Evolutionary conservation across 2,329 filamentous ascomycete genomes (phyloP).

Genomic region (Zymoseptoria brevis): DNA sequence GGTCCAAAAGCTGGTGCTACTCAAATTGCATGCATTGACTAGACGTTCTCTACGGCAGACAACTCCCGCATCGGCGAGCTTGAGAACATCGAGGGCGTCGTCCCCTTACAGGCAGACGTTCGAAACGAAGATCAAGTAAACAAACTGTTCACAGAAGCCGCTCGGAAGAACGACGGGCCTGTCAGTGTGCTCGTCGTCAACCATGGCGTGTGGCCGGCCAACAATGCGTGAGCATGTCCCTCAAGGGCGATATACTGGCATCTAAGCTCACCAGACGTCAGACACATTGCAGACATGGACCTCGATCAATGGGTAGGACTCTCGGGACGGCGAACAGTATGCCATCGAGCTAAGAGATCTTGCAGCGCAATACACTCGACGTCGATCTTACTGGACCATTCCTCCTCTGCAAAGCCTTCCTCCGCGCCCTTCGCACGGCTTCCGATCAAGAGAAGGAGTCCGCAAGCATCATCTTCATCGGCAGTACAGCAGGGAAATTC

Average conservation of each 20-base stretch:
- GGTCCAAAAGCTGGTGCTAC: no score
- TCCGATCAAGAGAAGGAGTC: slow-evolving; percentile 14
- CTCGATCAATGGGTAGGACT: slow-evolving; percentile 19
- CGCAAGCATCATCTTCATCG: slow-evolving; percentile 27
- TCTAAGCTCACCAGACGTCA: slow-evolving; percentile 1
- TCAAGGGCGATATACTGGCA: not conserved
- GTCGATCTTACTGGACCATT: slow-evolving; percentile 27
- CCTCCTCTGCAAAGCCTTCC: slow-evolving; percentile 21
- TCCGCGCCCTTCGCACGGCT: slow-evolving; percentile 17
- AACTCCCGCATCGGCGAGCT: slow-evolving; percentile 23
- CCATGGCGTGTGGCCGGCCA: slow-evolving; percentile 27
- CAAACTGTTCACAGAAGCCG: slow-evolving; percentile 24
- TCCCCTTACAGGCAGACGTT: slow-evolving; percentile 28
- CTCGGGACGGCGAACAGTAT: not conserved
- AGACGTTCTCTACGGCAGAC: slow-evolving; percentile 5
- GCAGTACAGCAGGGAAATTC: slow-evolving; percentile 29
- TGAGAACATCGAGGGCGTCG: slow-evolving; percentile 16
- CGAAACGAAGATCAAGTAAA: slow-evolving; percentile 27
- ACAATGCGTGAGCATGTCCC: slow-evolving; percentile 3
- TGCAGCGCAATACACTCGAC: slow-evolving; percentile 20
- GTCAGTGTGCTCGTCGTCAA: slow-evolving; percentile 36
- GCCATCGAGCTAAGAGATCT: not conserved
- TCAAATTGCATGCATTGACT: slow-evolving; percentile 1
- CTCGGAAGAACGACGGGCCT: slow-evolving; percentile 27
- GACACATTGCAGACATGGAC: slow-evolving; percentile 23